Evolutionary conservation across 2,329 filamentous ascomycete genomes (phyloP).

Genomic region (Claviceps spartinae): DNA sequence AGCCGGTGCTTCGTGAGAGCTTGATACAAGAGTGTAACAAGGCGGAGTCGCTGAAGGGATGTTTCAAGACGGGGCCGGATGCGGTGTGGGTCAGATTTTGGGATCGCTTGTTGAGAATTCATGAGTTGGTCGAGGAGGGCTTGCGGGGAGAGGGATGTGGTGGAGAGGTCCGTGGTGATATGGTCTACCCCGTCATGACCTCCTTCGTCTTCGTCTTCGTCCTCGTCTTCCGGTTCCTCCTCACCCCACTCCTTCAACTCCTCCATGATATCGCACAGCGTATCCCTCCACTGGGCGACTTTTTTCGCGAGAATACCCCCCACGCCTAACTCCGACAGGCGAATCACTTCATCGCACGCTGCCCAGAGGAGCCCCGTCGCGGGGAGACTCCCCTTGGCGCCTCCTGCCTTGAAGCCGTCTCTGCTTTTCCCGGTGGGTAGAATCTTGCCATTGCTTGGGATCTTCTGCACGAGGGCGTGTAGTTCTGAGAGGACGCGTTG

Average conservation of each 20-base stretch:
- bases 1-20: slow-evolving; percentile 57
- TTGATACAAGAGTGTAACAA: slow-evolving; percentile 54
- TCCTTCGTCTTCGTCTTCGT: background rate
- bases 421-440: slow-evolving; percentile 18
- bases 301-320: slow-evolving; percentile 56
- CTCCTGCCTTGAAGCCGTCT: slow-evolving; percentile 20
- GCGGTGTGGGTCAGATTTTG: slow-evolving; percentile 46
- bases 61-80: slow-evolving; percentile 53
- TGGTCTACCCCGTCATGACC: slow-evolving; percentile 27
- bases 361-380: slow-evolving; percentile 73
- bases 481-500: slow-evolving; percentile 51
- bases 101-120: slow-evolving; percentile 45
- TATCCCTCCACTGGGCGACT: slow-evolving; percentile 59
- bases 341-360: slow-evolving; percentile 59
- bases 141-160: slow-evolving; percentile 26
- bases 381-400: slow-evolving; percentile 41
- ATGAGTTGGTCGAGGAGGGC: slow-evolving; percentile 57
- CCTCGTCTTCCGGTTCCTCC: slow-evolving; percentile 39
- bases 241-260: slow-evolving; percentile 84
- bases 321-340: slow-evolving; percentile 52
- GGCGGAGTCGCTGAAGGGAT: slow-evolving; percentile 50
- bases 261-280: slow-evolving; percentile 68
- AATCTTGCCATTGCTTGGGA: slow-evolving; percentile 45
- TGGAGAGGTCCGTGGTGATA: slow-evolving; percentile 8
- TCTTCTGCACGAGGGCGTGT: slow-evolving; percentile 41